Conservation (phyloP, 2,329 filamentous ascomycete species). For the Chaetomium sp. region DNA sequence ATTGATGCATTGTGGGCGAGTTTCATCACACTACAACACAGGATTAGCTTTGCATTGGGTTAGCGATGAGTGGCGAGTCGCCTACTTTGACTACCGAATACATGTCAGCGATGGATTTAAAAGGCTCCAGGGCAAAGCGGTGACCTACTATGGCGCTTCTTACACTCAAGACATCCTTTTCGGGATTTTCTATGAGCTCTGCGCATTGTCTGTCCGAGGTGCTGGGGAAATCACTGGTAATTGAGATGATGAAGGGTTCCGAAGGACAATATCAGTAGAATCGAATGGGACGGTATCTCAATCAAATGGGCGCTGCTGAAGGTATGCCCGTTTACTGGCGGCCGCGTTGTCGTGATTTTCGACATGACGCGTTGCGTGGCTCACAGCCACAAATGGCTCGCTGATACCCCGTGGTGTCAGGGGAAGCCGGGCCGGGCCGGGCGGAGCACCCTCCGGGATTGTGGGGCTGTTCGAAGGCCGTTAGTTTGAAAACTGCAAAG, state of each 20-base stretch:
- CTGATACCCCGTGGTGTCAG: background rate
- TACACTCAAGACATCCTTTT: constrained; percentile 29
- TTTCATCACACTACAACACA: constrained; percentile 28
- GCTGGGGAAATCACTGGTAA: background rate
- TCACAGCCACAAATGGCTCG: constrained; percentile 9
- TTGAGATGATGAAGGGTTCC: background rate
- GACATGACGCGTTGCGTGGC: constrained; percentile 7
- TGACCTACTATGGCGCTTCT: constrained; percentile 25
- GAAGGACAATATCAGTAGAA: background rate
- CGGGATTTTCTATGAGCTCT: constrained; percentile 28
- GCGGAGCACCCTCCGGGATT: constrained; percentile 1
- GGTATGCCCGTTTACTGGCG: background rate
- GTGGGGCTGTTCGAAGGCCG: constrained; percentile 1
- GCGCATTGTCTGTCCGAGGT: constrained; percentile 18
- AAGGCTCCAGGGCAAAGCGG: background rate
- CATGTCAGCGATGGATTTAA: background rate
- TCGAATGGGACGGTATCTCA: background rate
- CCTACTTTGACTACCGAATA: constrained; percentile 23
- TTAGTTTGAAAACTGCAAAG: background rate
- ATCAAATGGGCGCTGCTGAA: background rate
- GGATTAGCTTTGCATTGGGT: background rate
- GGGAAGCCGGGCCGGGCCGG: background rate
- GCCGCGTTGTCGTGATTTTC: constrained; percentile 7
- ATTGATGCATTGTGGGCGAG: constrained; percentile 27
- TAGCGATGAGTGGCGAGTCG: background rate